Evolutionary conservation across 176 grass and related monocot genomes (phyloP).

Genomic region (Saccharum officinarum): DNA sequence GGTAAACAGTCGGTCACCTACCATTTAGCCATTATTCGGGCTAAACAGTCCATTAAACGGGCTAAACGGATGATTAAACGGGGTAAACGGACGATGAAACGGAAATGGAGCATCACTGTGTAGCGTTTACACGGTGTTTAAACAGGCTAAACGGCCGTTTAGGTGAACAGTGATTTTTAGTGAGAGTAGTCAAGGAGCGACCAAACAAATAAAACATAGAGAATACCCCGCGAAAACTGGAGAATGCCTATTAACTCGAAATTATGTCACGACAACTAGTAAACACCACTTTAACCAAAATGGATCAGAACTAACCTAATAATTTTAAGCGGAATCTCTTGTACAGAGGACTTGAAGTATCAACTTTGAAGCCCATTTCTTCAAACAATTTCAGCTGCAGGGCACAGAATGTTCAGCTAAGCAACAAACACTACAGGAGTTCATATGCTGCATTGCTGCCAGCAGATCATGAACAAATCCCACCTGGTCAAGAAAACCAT

Average conservation of each 20-base stretch:
- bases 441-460: constrained; percentile 6
- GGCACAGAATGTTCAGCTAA: constrained; percentile 17
- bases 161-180: too few relatives aligned
- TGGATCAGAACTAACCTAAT: constrained; percentile 56
- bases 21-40: too few relatives aligned
- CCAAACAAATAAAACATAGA: background rate
- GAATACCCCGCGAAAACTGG: background rate
- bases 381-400: constrained; percentile 89
- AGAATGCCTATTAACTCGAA: background rate
- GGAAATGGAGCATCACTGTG: too few relatives aligned
- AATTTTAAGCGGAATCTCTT: constrained; percentile 87
- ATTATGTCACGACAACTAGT: background rate
- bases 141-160: too few relatives aligned
- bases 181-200: background rate
- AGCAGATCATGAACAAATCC: constrained; percentile 24
- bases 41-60: too few relatives aligned
- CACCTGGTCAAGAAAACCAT: constrained; percentile 95
- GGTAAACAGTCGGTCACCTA: too few relatives aligned
- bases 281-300: background rate
- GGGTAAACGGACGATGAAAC: too few relatives aligned
- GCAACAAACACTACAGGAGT: background rate
- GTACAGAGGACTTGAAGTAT: constrained; percentile 77
- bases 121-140: too few relatives aligned
- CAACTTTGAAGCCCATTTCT: constrained; percentile 92
- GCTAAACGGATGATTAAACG: too few relatives aligned